Conservation (phyloP, 2,329 filamentous ascomycete species). For the Hymenoscyphus fructigenus region DNA sequence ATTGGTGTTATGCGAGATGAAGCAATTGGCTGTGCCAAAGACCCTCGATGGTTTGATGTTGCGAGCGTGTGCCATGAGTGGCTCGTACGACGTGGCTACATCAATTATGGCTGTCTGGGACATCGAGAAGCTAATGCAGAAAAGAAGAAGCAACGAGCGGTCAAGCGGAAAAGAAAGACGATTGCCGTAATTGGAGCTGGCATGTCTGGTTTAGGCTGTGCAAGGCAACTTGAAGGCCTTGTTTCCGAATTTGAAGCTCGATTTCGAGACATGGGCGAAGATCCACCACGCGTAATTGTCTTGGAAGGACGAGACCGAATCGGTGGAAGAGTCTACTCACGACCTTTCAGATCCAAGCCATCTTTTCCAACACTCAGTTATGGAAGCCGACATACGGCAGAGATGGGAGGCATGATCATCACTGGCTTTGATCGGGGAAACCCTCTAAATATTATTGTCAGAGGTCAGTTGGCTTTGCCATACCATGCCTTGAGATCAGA, state of each 20-base stretch:
- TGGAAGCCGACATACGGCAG: slow-evolving; percentile 72
- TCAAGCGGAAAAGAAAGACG: slow-evolving; percentile 60
- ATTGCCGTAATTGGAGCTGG: slow-evolving; percentile 89
- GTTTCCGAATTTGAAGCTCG: slow-evolving; percentile 75
- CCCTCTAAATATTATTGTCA: slow-evolving; percentile 84
- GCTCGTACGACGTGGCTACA: slow-evolving; percentile 87
- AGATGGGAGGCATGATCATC: slow-evolving; percentile 98
- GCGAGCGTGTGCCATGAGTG: slow-evolving; percentile 90
- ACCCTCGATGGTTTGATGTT: slow-evolving; percentile 83
- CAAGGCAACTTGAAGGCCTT: slow-evolving; percentile 84
- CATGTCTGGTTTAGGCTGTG: slow-evolving; percentile 90
- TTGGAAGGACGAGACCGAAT: slow-evolving; percentile 85
- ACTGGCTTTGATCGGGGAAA: slow-evolving; percentile 96
- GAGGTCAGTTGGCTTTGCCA: slow-evolving; percentile 82
- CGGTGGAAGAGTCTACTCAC: slow-evolving; percentile 92
- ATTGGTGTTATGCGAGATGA: slow-evolving; percentile 79
- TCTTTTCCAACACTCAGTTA: slow-evolving; percentile 52
- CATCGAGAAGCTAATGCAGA: slow-evolving; percentile 45
- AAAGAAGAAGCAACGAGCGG: slow-evolving; percentile 37
- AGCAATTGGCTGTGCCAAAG: slow-evolving; percentile 85
- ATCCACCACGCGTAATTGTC: slow-evolving; percentile 71
- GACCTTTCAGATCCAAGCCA: slow-evolving; percentile 60
- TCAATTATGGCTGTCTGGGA: slow-evolving; percentile 92
- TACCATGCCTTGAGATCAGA: slow-evolving; percentile 80
- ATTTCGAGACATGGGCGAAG: slow-evolving; percentile 64